These are phyloP conservation scores for Perkinsus chesapeaki DNA, from an alignment of 169 alveolate species.

Conservation along the genomic window DNA sequence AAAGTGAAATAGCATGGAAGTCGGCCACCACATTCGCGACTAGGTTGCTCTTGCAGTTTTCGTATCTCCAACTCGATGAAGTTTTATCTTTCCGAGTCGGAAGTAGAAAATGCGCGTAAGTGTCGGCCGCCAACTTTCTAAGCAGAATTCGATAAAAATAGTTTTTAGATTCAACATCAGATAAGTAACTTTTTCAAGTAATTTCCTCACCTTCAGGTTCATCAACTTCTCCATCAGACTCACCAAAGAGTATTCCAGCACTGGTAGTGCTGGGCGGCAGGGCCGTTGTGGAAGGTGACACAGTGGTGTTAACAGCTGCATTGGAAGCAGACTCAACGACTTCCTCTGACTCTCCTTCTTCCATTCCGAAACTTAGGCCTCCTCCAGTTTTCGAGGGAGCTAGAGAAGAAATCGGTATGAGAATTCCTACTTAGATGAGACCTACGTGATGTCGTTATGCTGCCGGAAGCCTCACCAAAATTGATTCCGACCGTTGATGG, in stretches of 20 bases:
- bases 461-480: neutral
- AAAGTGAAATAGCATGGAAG: no score
- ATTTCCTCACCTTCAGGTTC: neutral
- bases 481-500: neutral
- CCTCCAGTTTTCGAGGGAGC: neutral
- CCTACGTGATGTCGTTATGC: neutral
- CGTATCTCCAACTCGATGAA: no score
- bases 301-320: neutral
- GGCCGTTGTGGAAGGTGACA: neutral
- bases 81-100: no score
- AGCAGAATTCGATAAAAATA: no score
- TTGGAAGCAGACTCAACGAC: neutral
- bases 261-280: neutral
- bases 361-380: neutral
- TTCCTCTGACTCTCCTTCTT: neutral
- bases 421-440: neutral
- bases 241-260: neutral
- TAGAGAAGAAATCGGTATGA: neutral
- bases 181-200: no score
- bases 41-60: no score
- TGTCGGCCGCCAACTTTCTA: no score
- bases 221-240: neutral
- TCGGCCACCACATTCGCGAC: no score
- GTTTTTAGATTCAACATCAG: no score
- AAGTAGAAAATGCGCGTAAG: no score